Evolutionary conservation across 768 basidiomycete genomes (phyloP), one percentile per base, ranked within the genome.

Genomic region (Asterophora parasitica): DNA sequence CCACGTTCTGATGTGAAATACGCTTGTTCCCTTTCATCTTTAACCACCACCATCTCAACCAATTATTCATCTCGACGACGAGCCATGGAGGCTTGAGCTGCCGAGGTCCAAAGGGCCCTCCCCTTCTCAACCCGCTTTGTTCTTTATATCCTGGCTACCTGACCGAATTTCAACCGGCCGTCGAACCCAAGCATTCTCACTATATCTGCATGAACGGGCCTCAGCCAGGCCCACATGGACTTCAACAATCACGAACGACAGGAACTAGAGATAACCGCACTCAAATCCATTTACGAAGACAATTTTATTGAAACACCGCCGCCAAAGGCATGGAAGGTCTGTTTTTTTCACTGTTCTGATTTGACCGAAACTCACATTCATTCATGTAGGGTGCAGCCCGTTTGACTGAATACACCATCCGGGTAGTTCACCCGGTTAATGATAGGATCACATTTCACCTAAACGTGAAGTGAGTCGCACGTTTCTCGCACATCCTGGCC

Each of bases 241-340:
- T 36, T 45, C 43, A 77, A 81, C 51, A 74, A 77, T 50, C 81
- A 83, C 70, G 84, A 88, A 71, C 72, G 75, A 61, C 77, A 80
- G 62, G 62, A 72, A 46, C 58, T 68, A 56, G 89, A 92, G 74
- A 85, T 92, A 52, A 85, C 83, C 41, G 86, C 82, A 26, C 73
- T 92, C 52, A 78, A 80, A 62, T 83, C 88, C 51, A 92, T 92
- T 51, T 92, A 86, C 68, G 83, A 75, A 55, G 78, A 85, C 52
- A 82, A 91, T 59, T 91, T 88, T 59, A 74, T 81, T 19, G 78
- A 85, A 58, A 77, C 76, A 46, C 83, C 83, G 16, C 82, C 87
- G 12, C 83, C 85, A 27, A 88, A 80, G 59, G 89, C 79, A 42
- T 92, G 90, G 89, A 91, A 89, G 77, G 88, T 87, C 32, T 9